Evolutionary conservation across 352 stramenopile genomes (phyloP), one percentile per base, ranked within the genome.

Genomic region (Phytopythium cucurbitacearum): DNA sequence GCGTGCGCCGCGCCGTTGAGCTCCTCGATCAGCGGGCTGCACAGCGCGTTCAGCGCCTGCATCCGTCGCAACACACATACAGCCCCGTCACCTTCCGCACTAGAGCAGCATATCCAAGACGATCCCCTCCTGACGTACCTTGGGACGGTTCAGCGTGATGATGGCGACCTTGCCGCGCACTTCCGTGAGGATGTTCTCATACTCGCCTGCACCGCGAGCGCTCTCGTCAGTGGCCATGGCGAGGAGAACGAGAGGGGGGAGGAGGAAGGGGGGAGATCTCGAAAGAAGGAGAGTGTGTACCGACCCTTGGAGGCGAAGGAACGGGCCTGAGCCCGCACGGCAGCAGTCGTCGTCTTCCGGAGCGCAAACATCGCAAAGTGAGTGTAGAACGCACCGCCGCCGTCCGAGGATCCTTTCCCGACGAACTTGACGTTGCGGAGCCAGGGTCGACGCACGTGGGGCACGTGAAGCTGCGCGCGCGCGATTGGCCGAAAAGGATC

Each of bases 101-200:
- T 13, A 42, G 15, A 13, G 39, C 13, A 28, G 0, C 3, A 15
- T 32, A 28, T 4, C 39, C 11, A 8, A 8, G 11, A 13, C 43
- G 37, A 28, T 28, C 2, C 21, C 21, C 21, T n/a, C 21, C 2
- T 28, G 45, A 13, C 41, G 13, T 39, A 81, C 78, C 68, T 99
- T 99, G 51, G 96, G 96, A 45, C 95, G 91, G 80, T 99, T 91
- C 53, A 99, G 68, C 34, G 86, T 97, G 56, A 99, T 97, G 54
- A 99, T 78, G 45, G 83, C 96, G 28, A 99, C 94, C 53, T 91
- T 94, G 62, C 80, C 84, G 46, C 83, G 76, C 59, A 93, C 83
- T 65, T 96, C 85, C 3, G 85, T 89, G 35, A 72, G 62, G 52
- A 97, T 96, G 65, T 91, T 86, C 60, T 97, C 87, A 53, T 94